Evolutionary conservation across 345 rosid genomes (phyloP), one percentile per base, ranked within the genome.

Genomic region (Pelargonium nanum): DNA sequence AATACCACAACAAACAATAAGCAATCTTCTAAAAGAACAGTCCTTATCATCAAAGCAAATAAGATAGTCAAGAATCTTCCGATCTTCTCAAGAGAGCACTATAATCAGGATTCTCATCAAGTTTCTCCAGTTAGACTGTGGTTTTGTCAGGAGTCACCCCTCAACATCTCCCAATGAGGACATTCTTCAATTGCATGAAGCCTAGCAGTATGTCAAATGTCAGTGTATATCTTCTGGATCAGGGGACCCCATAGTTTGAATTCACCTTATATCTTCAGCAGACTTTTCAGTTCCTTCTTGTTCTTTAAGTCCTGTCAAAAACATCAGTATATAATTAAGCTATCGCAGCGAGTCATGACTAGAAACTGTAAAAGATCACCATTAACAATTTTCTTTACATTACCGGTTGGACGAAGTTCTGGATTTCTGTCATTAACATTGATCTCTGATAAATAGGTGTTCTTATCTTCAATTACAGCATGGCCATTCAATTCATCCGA

Each of bases 1-100:
- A 68, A 58, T 57, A 77, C 77, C 77, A 64, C 80, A 72, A 77
- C 51, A 73, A 77, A 71, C 62, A 72, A 63, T 19, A 66, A 67
- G 61, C 65, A 53, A 65, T 76, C 78, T 77, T 79, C 76, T 26
- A 68, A 57, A 66, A 53, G 70, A 75, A 73, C 70, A 57, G 59
- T 61, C 32, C n/a, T 19, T 58, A 48, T 22, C 40, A 19, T 22
- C 57, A 22, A 25, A 5, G 57, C 22, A 55, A 22, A 55, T 55
- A 55, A 55, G 57, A 17, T 16, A 8, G 16, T 55, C 26, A 22
- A 8, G 26, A 9, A 55, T 25, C 57, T 22, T 13, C 26, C 26
- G 16, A 6, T 8, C 26, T 17, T 22, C 24, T 50, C n/a, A 15
- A 48, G 30, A 15, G n/a, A 17, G 25, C 9, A 21, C 22, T 15